Evolutionary conservation across 2,329 filamentous ascomycete genomes (phyloP), one percentile per base, ranked within the genome.

Genomic region (Colletotrichum sp.): DNA sequence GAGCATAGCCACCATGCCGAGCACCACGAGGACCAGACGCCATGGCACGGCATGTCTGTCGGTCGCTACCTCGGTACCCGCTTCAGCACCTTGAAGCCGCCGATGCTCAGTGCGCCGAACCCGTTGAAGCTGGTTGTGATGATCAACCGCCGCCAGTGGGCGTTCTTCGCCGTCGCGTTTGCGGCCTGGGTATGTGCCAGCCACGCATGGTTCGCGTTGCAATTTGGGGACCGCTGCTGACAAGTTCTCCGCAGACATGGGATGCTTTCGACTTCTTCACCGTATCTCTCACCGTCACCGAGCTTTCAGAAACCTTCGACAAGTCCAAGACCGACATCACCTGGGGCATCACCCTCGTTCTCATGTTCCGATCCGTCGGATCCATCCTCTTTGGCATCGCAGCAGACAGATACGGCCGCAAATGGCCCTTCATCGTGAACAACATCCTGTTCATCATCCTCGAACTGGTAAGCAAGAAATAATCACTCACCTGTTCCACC

Each of bases 371-470:
- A 71, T 90, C 90, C 7, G 84, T 91, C 13, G 90, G 90, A 1
- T 88, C 90, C 6, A 83, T 91, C 59, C 25, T 87, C 12, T 92
- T 92, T 70, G 90, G 90, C 77, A 85, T 91, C 30, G 88, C 88
- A 0, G 84, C 87, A 25, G 90, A 92, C 82, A 86, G 89, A 44
- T 92, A 90, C 77, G 90, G 90, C 6, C 85, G 90, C 64, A 91
- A 91, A 81, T 95, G 94, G 93, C 94, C 94, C 2, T 95, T 96
- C 86, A 89, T 96, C 16, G 81, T 94, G 75, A 96, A 96, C 84
- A 94, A 95, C 84, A 76, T 95, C 27, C 87, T 96, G 25, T 92
- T 96, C 74, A 93, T 94, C 48, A 82, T 92, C 8, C 87, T 96
- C 12, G 94, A 96, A 83, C 87, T 96, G 80, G 93, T 93, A 80